Percentiles rank a stretch among this genome's conserved stretches.
These are phyloP conservation scores for Phialophora chinensis DNA, from an alignment of 2,329 filamentous ascomycete species.

Conservation along the genomic window DNA sequence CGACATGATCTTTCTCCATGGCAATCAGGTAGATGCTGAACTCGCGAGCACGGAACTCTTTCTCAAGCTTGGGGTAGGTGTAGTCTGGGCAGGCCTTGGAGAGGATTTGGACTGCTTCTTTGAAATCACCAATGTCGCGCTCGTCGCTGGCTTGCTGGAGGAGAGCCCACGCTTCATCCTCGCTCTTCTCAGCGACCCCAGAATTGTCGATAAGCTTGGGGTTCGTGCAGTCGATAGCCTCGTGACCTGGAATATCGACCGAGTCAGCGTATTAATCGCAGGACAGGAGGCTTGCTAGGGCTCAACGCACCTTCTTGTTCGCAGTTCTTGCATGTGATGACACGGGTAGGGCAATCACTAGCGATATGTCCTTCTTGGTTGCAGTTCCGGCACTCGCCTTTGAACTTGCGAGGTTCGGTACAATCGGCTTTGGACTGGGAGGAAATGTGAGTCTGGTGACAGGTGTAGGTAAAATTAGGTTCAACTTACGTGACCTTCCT, in stretches of 20 bases:
- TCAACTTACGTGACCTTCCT: slow-evolving; percentile 46
- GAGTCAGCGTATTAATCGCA: not conserved
- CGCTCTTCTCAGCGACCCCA: slow-evolving; percentile 54
- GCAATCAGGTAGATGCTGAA: slow-evolving; percentile 60
- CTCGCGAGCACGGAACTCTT: slow-evolving; percentile 55
- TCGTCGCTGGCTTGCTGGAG: slow-evolving; percentile 57
- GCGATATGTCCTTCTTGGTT: slow-evolving; percentile 53
- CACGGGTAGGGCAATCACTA: slow-evolving; percentile 52
- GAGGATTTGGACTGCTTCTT: slow-evolving; percentile 57
- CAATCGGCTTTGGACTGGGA: slow-evolving; percentile 53
- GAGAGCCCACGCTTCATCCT: slow-evolving; percentile 57
- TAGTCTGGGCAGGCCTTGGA: slow-evolving; percentile 55
- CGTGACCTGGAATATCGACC: slow-evolving; percentile 48
- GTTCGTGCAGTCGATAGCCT: slow-evolving; percentile 52
- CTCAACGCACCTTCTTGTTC: slow-evolving; percentile 49
- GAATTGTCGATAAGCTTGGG: slow-evolving; percentile 53
- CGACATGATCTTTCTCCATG: slow-evolving; percentile 49
- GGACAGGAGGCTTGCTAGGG: too few species aligned
- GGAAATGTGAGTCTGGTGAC: slow-evolving; percentile 2
- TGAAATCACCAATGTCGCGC: slow-evolving; percentile 59
- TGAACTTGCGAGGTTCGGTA: slow-evolving; percentile 55
- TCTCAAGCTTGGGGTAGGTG: slow-evolving; percentile 57
- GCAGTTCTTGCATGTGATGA: slow-evolving; percentile 56
- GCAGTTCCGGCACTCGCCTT: slow-evolving; percentile 54
- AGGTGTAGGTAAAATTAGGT: not conserved